Conservation (phyloP, 805 yeast genomes). For the Ogataea degrootiae region DNA sequence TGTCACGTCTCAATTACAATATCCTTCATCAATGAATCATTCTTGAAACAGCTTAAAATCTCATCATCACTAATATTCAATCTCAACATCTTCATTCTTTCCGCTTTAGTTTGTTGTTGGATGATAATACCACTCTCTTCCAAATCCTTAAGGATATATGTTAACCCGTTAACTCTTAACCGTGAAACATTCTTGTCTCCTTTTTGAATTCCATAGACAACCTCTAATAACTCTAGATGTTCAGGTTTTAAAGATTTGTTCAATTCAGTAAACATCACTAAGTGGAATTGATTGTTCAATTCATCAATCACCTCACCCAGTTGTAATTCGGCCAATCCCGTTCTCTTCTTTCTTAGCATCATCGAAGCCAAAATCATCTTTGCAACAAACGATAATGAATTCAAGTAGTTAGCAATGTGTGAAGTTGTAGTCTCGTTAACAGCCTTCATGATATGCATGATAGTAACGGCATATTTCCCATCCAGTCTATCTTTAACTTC, state of each 20-base stretch:
- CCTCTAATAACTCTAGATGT: constrained; percentile 19
- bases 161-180: constrained; percentile 55
- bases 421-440: constrained; percentile 73
- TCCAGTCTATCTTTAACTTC: constrained; percentile 25
- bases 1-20: constrained; percentile 14
- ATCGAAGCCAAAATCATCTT: constrained; percentile 72
- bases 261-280: constrained; percentile 28
- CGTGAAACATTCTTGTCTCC: constrained; percentile 14
- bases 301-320: constrained; percentile 81
- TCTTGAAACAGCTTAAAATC: constrained; percentile 51
- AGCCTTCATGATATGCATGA: constrained; percentile 73
- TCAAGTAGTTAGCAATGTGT: constrained; percentile 58
- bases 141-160: constrained; percentile 59
- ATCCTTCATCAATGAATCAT: constrained; percentile 44
- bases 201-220: constrained; percentile 21
- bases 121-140: constrained; percentile 74
- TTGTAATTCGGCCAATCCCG: constrained; percentile 65
- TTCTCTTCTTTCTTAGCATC: constrained; percentile 56
- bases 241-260: constrained; percentile 19
- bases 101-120: constrained; percentile 64
- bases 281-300: constrained; percentile 38
- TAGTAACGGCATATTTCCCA: constrained; percentile 53
- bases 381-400: constrained; percentile 57
- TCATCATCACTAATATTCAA: constrained; percentile 71
- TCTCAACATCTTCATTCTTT: constrained; percentile 59